A percentile compares a stretch with the other conserved stretches of the same genome.
Evolutionary conservation across 441 rosid genomes (phyloP).

Genomic region (Euphorbia schlechtendalii): DNA sequence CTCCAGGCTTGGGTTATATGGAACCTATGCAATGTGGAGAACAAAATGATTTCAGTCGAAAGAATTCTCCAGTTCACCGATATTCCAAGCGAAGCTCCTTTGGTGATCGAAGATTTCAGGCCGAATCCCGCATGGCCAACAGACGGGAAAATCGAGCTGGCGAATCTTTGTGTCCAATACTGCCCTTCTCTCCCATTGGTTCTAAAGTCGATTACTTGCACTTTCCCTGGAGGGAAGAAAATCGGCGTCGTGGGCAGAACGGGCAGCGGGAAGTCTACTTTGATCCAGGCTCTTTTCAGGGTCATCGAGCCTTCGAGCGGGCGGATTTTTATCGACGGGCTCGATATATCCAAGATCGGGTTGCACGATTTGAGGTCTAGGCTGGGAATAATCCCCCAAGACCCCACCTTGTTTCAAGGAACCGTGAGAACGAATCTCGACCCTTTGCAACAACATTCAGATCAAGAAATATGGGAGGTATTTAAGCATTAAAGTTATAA

Average conservation of each 20-base stretch:
- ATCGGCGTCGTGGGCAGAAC: conserved; percentile 67
- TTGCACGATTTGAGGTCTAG: conserved; percentile 60
- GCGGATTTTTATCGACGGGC: conserved; percentile 46
- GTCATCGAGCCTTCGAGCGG: conserved; percentile 57
- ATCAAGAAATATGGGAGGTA: conserved; percentile 67
- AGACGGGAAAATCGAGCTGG: conserved; percentile 39
- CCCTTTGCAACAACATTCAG: conserved; percentile 47
- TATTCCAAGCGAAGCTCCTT: conserved; percentile 51
- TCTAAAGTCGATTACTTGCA: conserved; percentile 53
- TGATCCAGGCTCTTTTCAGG: conserved; percentile 64
- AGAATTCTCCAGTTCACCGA: conserved; percentile 50
- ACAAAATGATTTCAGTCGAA: conserved; percentile 70
- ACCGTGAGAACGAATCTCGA: conserved; percentile 59
- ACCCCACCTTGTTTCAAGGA: conserved; percentile 61
- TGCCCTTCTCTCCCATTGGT: conserved; percentile 51
- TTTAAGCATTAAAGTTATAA: background rate
- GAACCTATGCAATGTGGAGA: conserved; percentile 64
- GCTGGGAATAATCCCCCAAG: conserved; percentile 65
- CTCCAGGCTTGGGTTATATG: conserved; percentile 73
- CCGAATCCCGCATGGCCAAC: conserved; percentile 50
- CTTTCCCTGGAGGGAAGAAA: conserved; percentile 51
- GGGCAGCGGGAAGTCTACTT: conserved; percentile 72
- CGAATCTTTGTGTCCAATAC: conserved; percentile 44
- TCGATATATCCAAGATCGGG: conserved; percentile 47
- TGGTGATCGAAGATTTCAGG: conserved; percentile 31